Base-by-base conservation (phyloP, 495 filamentous ascomycete genomes). In the Xylaria sp. region DNA sequence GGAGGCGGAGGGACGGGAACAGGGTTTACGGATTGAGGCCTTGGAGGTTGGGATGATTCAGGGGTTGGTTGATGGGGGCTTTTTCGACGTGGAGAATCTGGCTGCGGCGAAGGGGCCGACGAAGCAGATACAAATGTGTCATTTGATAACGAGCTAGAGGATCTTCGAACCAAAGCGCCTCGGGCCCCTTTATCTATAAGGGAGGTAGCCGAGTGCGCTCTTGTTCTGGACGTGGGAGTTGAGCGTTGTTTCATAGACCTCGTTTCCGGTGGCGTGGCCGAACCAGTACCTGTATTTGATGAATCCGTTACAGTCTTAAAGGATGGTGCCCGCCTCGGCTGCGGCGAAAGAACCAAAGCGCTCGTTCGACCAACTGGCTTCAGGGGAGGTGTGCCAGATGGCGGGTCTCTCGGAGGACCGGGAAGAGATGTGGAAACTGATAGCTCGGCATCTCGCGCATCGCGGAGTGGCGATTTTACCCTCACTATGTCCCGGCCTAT, bases 51-150 rank as follows among this genome's bases (percentile, higher is more conserved):
- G 26, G 62, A 11, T 17, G 70, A 43, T 15, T 67, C 58, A 12
- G 40, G 69, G n/a, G 68, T 68, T 19, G 59, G 50, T 62, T 66
- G 67, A 33, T 48, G 71, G 40, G 72, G 67, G 55, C 71, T 74
- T 44, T 68, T 70, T 44, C 69, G 66, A 14, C 26, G 64, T 37
- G 79, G 80, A 4, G 81, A 81, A 17, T 50, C 40, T 40, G 74
- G 31, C 21, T 76, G 72, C 7, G 78, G 77, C 1, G 80, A 78
- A 29, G 77, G 81, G 5, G 67, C 77, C 11, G 82, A 84, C 2
- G 83, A 84, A n/a, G 84, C 84, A 2, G 84, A 85, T 24, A 85
- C 83, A 65, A 85, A 85, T 0, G 78, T 82, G 26, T 83, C 82
- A 71, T 83, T 74, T 31, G 83, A 84, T 8, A n/a, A 44, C 19